Conservation (phyloP, 192 early-diverging fungal genomes). For the Coemansia sp. region DNA sequence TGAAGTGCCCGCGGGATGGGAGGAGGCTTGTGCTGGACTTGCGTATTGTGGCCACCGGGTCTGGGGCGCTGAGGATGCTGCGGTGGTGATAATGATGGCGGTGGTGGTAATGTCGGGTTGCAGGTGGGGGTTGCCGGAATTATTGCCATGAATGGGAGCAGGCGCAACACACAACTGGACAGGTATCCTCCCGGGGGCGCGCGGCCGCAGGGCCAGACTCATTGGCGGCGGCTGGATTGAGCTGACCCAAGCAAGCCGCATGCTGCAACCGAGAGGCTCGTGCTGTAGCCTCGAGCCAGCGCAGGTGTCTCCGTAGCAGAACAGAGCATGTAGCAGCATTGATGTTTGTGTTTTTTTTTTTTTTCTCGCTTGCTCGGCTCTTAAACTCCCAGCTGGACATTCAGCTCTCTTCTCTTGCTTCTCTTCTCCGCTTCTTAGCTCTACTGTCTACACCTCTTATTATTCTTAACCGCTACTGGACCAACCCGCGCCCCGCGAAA, state of each 20-base stretch:
- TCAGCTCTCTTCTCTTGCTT: conserved; percentile 13
- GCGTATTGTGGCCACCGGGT: background rate
- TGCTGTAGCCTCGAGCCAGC: background rate
- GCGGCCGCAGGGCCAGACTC: background rate
- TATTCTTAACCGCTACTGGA: conserved; percentile 2
- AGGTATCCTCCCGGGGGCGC: background rate
- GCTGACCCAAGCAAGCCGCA: conserved; percentile 2
- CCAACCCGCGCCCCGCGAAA: background rate
- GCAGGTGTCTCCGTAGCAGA: background rate
- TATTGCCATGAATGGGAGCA: background rate
- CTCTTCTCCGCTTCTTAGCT: conserved; percentile 3
- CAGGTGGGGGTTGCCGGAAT: conserved; percentile 1
- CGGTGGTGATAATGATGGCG: background rate
- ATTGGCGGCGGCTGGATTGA: background rate
- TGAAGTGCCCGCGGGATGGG: background rate
- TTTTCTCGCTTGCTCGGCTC: conserved; percentile 2
- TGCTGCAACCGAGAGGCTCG: background rate
- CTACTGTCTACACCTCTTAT: background rate
- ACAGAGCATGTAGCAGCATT: background rate
- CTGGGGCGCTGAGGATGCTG: background rate
- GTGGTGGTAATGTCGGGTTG: background rate
- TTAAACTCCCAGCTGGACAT: conserved; percentile 8
- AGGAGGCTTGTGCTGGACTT: background rate
- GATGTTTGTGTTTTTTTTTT: conserved; percentile 11
- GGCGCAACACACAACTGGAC: background rate